These are phyloP conservation scores for Aspergillus transmontanensis DNA, from an alignment of 2,329 filamentous ascomycete species.

Conservation along the genomic window DNA sequence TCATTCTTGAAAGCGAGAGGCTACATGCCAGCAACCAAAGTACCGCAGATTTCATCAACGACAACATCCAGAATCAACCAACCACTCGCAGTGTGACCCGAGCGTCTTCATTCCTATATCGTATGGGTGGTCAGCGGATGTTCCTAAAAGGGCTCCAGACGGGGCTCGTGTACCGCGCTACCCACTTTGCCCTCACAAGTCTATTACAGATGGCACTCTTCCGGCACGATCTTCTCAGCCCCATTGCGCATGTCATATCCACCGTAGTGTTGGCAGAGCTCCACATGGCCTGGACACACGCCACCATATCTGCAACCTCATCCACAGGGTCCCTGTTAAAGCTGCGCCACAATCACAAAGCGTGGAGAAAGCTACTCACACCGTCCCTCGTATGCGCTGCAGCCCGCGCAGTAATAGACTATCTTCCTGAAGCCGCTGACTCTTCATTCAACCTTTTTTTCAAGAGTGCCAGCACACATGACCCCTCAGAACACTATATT, in stretches of 20 bases:
- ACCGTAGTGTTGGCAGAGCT: not conserved
- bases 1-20: not conserved
- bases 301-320: slow-evolving; percentile 2
- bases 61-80: not conserved
- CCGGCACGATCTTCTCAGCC: not conserved
- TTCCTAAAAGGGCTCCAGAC: not conserved
- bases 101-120: not conserved
- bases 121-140: not conserved
- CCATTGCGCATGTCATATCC: not conserved
- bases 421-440: not conserved
- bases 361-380: not conserved
- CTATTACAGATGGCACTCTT: not conserved
- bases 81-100: not conserved
- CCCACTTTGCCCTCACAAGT: not conserved
- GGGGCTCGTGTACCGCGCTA: not conserved
- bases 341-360: not conserved
- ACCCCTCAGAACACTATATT: not conserved
- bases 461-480: not conserved
- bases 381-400: not conserved
- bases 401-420: not conserved
- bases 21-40: not conserved
- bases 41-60: not conserved
- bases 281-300: slow-evolving; percentile 1
- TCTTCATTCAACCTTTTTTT: not conserved
- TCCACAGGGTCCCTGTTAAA: not conserved